A percentile compares a stretch with the other conserved stretches of the same genome.
phyloP scores from a whole-genome alignment of 140 eudicot species.

The Stevia rebaudiana region DNA sequence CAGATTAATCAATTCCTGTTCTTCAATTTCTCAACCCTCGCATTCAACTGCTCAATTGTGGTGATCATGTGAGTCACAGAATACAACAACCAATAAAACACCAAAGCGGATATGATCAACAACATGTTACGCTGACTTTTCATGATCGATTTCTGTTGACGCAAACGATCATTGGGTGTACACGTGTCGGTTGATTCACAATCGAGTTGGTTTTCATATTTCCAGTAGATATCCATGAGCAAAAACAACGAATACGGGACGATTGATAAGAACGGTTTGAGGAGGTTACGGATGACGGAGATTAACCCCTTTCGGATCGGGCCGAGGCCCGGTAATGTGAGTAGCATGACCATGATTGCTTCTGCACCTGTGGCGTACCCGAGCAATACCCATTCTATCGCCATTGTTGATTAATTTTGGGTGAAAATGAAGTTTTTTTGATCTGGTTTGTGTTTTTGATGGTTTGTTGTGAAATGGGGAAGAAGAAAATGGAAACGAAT shows the following conservation, averaged over 20 bases:
- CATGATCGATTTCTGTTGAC: slow-evolving; percentile 66
- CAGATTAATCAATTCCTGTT: slow-evolving; percentile 12
- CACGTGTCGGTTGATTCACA: slow-evolving; percentile 50
- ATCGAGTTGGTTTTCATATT: slow-evolving; percentile 53
- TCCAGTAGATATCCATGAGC: slow-evolving; percentile 74
- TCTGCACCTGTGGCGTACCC: slow-evolving; percentile 78
- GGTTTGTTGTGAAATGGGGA: neutral
- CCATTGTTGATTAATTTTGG: slow-evolving; percentile 40
- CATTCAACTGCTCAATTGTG: slow-evolving; percentile 43
- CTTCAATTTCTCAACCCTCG: slow-evolving; percentile 55
- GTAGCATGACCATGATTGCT: slow-evolving; percentile 66
- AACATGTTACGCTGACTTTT: slow-evolving; percentile 62
- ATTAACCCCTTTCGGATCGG: slow-evolving; percentile 55
- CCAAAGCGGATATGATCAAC: slow-evolving; percentile 46
- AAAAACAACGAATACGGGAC: slow-evolving; percentile 68
- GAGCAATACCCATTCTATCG: slow-evolving; percentile 68
- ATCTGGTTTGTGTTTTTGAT: slow-evolving; percentile 20
- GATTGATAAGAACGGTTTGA: slow-evolving; percentile 69
- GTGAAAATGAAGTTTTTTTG: slow-evolving; percentile 16
- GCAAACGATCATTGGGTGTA: slow-evolving; percentile 45
- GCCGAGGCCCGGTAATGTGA: slow-evolving; percentile 62
- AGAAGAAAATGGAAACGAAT: neutral
- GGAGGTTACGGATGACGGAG: slow-evolving; percentile 54
- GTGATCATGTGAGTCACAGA: slow-evolving; percentile 48
- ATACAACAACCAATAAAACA: slow-evolving; percentile 62